Evolutionary conservation across 2,329 filamentous ascomycete genomes (phyloP).

Genomic region (Epichloe elymi): DNA sequence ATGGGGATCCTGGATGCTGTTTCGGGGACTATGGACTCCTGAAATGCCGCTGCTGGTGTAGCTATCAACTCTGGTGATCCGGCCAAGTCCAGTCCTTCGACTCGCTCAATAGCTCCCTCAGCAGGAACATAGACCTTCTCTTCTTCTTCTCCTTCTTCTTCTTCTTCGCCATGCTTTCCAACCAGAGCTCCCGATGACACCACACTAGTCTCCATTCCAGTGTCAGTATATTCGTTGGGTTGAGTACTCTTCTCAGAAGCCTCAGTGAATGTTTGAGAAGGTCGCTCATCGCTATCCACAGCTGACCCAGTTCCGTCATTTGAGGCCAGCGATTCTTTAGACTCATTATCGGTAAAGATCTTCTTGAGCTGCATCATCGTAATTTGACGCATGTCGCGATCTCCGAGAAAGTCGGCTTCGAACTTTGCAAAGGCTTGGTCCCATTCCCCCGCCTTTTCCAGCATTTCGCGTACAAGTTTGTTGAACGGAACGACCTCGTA

Average conservation of each 20-base stretch:
- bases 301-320: conserved; percentile 52
- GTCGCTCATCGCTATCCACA: conserved; percentile 34
- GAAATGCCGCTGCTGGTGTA: conserved; percentile 9
- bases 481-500: conserved; percentile 96
- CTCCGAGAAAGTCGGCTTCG: conserved; percentile 84
- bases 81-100: conserved; percentile 38
- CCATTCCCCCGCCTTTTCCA: conserved; percentile 85
- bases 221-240: conserved; percentile 25
- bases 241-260: conserved; percentile 34
- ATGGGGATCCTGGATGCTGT: background rate
- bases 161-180: conserved; percentile 8
- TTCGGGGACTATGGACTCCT: background rate
- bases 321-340: conserved; percentile 58
- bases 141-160: conserved; percentile 11
- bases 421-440: conserved; percentile 83
- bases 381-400: conserved; percentile 88
- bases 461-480: conserved; percentile 72
- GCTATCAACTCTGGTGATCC: conserved; percentile 16
- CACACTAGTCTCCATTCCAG: conserved; percentile 19
- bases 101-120: conserved; percentile 28
- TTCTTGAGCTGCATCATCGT: conserved; percentile 88
- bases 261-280: conserved; percentile 32
- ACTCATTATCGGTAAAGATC: conserved; percentile 85
- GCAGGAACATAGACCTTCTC: conserved; percentile 17
- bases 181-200: conserved; percentile 12